Conservation (phyloP, 2,329 filamentous ascomycete species). For the Hymenoscyphus fraxineus region DNA sequence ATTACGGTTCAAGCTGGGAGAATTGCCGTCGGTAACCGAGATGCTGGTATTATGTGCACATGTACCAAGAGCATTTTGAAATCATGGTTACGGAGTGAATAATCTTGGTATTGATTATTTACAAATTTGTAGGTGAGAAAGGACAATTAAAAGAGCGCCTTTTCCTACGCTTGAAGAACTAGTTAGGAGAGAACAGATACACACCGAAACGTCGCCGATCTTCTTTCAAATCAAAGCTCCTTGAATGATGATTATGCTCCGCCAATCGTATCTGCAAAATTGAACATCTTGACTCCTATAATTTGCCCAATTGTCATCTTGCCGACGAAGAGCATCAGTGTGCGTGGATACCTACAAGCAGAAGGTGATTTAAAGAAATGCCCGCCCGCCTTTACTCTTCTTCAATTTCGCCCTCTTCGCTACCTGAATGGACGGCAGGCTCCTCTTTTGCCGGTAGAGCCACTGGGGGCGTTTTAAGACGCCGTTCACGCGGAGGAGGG, state of each 20-base stretch:
- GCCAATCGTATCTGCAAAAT: constrained; percentile 3
- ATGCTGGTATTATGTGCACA: not conserved
- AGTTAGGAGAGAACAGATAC: constrained; percentile 29
- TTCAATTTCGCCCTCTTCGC: constrained; percentile 97
- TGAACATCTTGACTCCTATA: constrained; percentile 20
- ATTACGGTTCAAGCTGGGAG: constrained; percentile 16
- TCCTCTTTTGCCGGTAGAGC: constrained; percentile 41
- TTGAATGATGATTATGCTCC: not conserved
- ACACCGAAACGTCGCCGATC: constrained; percentile 25
- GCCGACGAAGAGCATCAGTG: constrained; percentile 27
- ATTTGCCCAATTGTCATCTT: constrained; percentile 32
- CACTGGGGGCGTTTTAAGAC: constrained; percentile 51
- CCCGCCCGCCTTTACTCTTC: constrained; percentile 47
- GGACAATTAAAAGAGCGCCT: constrained; percentile 3
- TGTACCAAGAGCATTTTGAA: not conserved
- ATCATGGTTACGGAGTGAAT: constrained; percentile 44
- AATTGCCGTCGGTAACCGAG: not conserved
- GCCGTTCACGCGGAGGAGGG: constrained; percentile 51
- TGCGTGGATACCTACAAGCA: constrained; percentile 36
- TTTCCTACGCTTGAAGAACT: constrained; percentile 8
- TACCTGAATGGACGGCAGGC: constrained; percentile 61
- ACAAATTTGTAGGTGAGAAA: constrained; percentile 10
- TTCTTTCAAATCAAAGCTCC: constrained; percentile 14
- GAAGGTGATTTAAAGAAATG: not conserved
- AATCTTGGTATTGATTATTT: constrained; percentile 40